Conservation (phyloP, 768 basidiomycete species). For the Suillus bovinus region DNA sequence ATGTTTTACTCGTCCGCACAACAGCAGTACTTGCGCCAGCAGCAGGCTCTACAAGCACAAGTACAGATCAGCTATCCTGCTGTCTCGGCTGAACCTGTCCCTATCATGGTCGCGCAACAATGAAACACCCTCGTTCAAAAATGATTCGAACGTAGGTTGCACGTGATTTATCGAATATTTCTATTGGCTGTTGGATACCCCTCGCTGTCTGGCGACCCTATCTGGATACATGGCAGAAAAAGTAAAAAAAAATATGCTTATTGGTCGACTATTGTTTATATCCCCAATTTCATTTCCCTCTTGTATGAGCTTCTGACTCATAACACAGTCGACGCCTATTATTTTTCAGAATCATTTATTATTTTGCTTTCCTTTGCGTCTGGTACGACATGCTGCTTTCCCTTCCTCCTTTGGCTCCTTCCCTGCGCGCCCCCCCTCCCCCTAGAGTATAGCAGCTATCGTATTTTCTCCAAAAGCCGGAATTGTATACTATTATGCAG, state of each 20-base stretch:
- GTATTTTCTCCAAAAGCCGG: slow-evolving; percentile 10
- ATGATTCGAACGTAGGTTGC: neutral
- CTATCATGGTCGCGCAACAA: neutral
- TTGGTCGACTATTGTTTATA: slow-evolving; percentile 29
- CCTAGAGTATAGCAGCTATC: slow-evolving; percentile 4
- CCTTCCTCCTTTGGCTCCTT: neutral
- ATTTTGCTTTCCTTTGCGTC: slow-evolving; percentile 2
- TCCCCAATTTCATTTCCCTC: slow-evolving; percentile 13
- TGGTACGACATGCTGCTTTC: slow-evolving; percentile 4
- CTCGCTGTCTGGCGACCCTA: neutral
- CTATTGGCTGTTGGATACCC: slow-evolving; percentile 21
- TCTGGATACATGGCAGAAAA: slow-evolving; percentile 17
- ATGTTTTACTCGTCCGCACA: slow-evolving; percentile 38
- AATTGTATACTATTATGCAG: slow-evolving; percentile 14
- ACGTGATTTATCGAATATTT: slow-evolving; percentile 3
- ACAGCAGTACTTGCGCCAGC: slow-evolving; percentile 36
- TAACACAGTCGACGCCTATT: slow-evolving; percentile 28
- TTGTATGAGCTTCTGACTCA: slow-evolving; percentile 22
- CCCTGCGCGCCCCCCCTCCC: neutral
- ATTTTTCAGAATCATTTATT: slow-evolving; percentile 2
- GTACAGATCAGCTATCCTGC: slow-evolving; percentile 25
- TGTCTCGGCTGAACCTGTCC: neutral
- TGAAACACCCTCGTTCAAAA: neutral
- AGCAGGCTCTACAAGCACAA: slow-evolving; percentile 34
- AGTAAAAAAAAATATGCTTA: slow-evolving; percentile 40